These are phyloP conservation scores for Geranium rotundifolium DNA, from an alignment of 345 rosid species.

Conservation along the genomic window DNA sequence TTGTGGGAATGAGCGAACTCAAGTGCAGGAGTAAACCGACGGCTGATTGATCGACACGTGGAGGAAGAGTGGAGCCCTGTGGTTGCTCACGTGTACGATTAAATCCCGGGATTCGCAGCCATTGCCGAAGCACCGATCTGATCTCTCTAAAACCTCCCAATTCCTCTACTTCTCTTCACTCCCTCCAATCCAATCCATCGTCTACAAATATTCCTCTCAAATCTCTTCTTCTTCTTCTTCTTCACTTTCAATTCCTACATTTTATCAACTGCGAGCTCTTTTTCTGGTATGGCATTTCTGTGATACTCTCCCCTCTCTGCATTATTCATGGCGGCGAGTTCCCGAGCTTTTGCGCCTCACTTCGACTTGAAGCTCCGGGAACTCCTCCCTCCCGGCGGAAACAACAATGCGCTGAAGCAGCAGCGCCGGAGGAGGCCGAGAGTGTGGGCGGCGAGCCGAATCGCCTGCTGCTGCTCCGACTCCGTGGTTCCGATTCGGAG, in stretches of 20 bases:
- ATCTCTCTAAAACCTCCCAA: not conserved
- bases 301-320: constrained; percentile 10
- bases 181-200: constrained; percentile 10
- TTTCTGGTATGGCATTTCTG: constrained; percentile 29
- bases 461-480: constrained; percentile 51
- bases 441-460: constrained; percentile 15
- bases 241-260: constrained; percentile 3
- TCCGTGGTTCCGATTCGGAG: constrained; percentile 42
- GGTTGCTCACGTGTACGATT: constrained; percentile 10
- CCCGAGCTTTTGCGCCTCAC: constrained; percentile 42
- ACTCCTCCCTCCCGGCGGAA: constrained; percentile 1
- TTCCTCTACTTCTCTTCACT: not conserved
- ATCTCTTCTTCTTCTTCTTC: not conserved
- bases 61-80: constrained; percentile 3
- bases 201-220: constrained; percentile 7
- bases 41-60: constrained; percentile 10
- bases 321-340: constrained; percentile 43
- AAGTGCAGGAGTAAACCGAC: not conserved
- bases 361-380: constrained; percentile 34
- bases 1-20: not conserved
- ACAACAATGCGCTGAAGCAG: constrained; percentile 14
- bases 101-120: constrained; percentile 21
- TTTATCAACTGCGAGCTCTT: not conserved
- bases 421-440: constrained; percentile 23
- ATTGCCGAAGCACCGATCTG: constrained; percentile 19